Evolutionary conservation across 352 stramenopile species (phyloP), one percentile per base, ranked within the genome.

Genomic region (Thalassiosira mediterranea): DNA sequence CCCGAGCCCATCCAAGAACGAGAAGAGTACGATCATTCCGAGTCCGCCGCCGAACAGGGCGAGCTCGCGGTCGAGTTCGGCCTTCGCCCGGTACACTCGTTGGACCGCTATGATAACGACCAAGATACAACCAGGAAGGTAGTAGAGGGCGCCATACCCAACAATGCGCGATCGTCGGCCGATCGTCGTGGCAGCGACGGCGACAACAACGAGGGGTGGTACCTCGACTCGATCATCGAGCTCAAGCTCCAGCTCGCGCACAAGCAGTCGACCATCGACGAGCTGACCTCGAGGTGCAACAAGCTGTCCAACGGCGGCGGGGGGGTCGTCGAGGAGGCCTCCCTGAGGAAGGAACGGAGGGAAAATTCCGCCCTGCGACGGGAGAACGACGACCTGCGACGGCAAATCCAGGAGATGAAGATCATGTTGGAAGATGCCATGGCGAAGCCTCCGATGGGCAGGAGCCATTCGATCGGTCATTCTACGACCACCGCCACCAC

Each of bases 391-490:
- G 11, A 31, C 47, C 47, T 25, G 5, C 47, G 19, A 89, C 94
- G 68, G 5, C 47, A 54, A 25, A 31, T 54, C 25, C 5, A 25
- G 5, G 19, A 54, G 31, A 23, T 99, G 99, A 59, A 99, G 92
- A 87, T 99, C 97, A 19, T 97, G 95, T 88, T 99, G 97, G 76
- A 99, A 98, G 81, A 99, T 98, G n/a, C n/a, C n/a, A n/a, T n/a
- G n/a, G n/a, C n/a, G n/a, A 54, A n/a, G 54, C 54, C 54, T 64
- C 51, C 34, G 5, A 5, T 42, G 5, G 34, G 13, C 13, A 42
- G 34, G 34, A 42, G 34, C 13, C 34, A 5, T 42, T 42, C 34
- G n/a, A n/a, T n/a, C n/a, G n/a, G n/a, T n/a, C n/a, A n/a, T n/a
- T n/a, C n/a, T n/a, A n/a, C n/a, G n/a, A n/a, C n/a, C n/a, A n/a